Evolutionary conservation across 805 yeast species (phyloP).

Genomic region (Blastobotrys peoriensis): DNA sequence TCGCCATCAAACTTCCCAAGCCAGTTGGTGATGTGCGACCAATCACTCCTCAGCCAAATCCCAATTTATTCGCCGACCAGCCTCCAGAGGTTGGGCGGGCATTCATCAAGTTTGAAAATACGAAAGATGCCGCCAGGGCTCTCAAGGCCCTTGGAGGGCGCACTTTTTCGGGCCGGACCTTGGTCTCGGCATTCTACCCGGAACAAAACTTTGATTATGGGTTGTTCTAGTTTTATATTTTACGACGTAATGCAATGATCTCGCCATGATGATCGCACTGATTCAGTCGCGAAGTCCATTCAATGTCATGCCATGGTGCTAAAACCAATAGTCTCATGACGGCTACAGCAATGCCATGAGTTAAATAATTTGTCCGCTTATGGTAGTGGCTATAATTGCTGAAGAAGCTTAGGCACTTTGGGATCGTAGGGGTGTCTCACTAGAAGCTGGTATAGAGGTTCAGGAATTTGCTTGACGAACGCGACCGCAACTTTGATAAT

Average conservation of each 20-base stretch:
- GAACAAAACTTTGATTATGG: slow-evolving; percentile 42
- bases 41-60: slow-evolving; percentile 29
- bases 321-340: too few species aligned
- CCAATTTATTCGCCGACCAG: not conserved
- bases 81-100: slow-evolving; percentile 63
- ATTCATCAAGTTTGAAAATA: slow-evolving; percentile 55
- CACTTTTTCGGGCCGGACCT: slow-evolving; percentile 59
- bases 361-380: not conserved
- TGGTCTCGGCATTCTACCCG: slow-evolving; percentile 57
- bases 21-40: slow-evolving; percentile 34
- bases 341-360: too few species aligned
- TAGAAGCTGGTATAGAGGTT: slow-evolving; percentile 54
- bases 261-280: not conserved
- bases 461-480: slow-evolving; percentile 70
- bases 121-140: slow-evolving; percentile 50
- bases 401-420: slow-evolving; percentile 6
- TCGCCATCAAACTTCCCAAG: slow-evolving; percentile 53
- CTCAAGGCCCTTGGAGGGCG: slow-evolving; percentile 56
- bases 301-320: too few species aligned
- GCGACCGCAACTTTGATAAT: slow-evolving; percentile 74
- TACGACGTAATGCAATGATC: not conserved
- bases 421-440: slow-evolving; percentile 57
- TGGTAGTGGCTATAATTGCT: not conserved
- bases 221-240: slow-evolving; percentile 9
- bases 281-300: too few species aligned